phyloP scores from a whole-genome alignment of 352 stramenopile species.

The Plasmopara viticola region DNA sequence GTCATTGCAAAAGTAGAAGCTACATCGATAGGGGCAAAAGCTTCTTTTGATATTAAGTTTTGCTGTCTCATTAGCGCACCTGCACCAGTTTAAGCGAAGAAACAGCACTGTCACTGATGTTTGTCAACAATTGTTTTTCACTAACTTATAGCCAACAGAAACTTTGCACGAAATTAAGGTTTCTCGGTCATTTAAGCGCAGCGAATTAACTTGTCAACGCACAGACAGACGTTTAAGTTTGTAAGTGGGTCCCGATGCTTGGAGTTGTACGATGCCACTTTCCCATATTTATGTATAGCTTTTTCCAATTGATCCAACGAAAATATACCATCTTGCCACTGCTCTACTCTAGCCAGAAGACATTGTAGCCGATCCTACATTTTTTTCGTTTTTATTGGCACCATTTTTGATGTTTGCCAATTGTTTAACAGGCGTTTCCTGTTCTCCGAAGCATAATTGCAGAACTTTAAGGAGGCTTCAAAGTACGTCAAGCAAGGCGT shows the following conservation, averaged over 20 bases:
- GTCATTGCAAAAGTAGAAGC: not conserved
- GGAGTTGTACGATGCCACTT: constrained; percentile 9
- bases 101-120: not conserved
- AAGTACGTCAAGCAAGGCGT: too few relatives aligned
- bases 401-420: not conserved
- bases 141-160: not conserved
- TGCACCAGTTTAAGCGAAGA: too few relatives aligned
- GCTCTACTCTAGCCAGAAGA: constrained; percentile 9
- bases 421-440: constrained; percentile 1
- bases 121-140: not conserved
- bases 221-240: constrained; percentile 5
- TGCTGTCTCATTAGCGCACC: too few relatives aligned
- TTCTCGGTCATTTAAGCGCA: constrained; percentile 21
- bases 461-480: too few relatives aligned
- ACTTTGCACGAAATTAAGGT: constrained; percentile 4
- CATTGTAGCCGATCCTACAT: not conserved
- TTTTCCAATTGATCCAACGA: constrained; percentile 26
- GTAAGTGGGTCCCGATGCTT: constrained; percentile 12
- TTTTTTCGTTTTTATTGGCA: constrained; percentile 1
- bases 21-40: too few relatives aligned
- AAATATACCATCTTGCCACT: constrained; percentile 28
- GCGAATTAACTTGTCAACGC: constrained; percentile 14
- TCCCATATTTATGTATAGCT: constrained; percentile 6
- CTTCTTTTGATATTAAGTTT: too few relatives aligned
- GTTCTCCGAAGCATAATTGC: constrained; percentile 1